Conservation (phyloP, 257 asterid genomes). For the Forsythia suspensa region DNA sequence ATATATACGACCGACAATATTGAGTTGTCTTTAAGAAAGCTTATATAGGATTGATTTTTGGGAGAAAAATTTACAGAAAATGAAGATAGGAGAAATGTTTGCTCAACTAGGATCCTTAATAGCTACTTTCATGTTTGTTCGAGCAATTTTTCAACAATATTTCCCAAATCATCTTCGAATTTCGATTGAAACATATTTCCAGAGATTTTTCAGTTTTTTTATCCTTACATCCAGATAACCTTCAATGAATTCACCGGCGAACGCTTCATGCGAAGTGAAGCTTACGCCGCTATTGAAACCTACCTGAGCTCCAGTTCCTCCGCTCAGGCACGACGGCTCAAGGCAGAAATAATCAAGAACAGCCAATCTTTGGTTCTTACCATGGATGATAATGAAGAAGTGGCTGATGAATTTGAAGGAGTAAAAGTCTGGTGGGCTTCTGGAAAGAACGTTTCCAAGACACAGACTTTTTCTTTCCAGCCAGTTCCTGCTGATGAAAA, state of each 20-base stretch:
- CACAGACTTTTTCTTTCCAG: conserved; percentile 29
- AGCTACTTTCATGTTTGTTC: conserved; percentile 28
- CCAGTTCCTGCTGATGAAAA: conserved; percentile 23
- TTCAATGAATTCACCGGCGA: conserved; percentile 44
- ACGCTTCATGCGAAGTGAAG: conserved; percentile 33
- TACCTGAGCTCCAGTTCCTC: conserved; percentile 41
- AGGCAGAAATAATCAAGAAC: conserved; percentile 29
- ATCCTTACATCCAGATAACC: conserved; percentile 38
- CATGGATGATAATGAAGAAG: conserved; percentile 40
- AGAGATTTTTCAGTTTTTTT: conserved; percentile 16
- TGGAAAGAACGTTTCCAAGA: conserved; percentile 28
- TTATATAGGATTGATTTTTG: neutral
- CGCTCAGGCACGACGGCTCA: conserved; percentile 34
- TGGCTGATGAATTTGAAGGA: conserved; percentile 23
- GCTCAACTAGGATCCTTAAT: conserved; percentile 31
- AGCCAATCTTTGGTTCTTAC: conserved; percentile 23
- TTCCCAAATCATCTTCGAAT: conserved; percentile 26
- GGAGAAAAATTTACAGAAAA: neutral
- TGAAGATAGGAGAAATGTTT: conserved; percentile 28
- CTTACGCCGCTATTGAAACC: conserved; percentile 32
- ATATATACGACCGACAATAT: neutral
- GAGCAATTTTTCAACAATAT: conserved; percentile 32
- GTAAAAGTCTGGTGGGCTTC: conserved; percentile 40
- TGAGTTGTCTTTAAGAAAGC: neutral
- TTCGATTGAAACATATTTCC: conserved; percentile 13